Evolutionary conservation across 148 eudicot species (phyloP).

Genomic region (Spergularia marina): DNA sequence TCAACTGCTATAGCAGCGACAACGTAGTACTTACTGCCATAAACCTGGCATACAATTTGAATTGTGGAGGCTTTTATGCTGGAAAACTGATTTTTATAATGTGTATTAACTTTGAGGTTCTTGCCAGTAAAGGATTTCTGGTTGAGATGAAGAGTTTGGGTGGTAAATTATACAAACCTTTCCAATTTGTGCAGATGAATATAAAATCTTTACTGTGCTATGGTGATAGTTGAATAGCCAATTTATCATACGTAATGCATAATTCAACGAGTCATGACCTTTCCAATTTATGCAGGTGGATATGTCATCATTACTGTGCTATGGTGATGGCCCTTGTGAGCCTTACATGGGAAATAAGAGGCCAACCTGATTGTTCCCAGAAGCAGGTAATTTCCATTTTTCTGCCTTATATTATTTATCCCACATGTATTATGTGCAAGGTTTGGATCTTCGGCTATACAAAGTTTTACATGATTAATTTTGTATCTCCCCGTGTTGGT

Average conservation of each 20-base stretch:
- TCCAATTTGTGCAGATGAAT: too few species aligned
- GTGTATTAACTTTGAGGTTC: background rate
- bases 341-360: slow-evolving; percentile 95
- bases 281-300: slow-evolving; percentile 61
- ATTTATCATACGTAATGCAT: background rate
- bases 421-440: background rate
- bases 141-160: background rate
- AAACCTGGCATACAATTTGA: background rate
- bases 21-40: background rate
- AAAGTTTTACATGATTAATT: background rate
- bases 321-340: slow-evolving; percentile 95
- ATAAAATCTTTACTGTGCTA: too few species aligned
- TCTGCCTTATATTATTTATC: background rate
- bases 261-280: background rate
- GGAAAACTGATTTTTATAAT: background rate
- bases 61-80: background rate
- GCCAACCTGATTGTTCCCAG: slow-evolving; percentile 72
- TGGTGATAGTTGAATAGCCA: background rate
- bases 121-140: background rate
- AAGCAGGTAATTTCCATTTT: slow-evolving; percentile 63
- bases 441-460: background rate
- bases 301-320: slow-evolving; percentile 93
- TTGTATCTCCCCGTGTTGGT: slow-evolving; percentile 1
- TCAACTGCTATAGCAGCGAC: too few species aligned
- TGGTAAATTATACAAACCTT: background rate